Base-by-base conservation (phyloP, 768 basidiomycete genomes). In the Auriscalpium vulgare region DNA sequence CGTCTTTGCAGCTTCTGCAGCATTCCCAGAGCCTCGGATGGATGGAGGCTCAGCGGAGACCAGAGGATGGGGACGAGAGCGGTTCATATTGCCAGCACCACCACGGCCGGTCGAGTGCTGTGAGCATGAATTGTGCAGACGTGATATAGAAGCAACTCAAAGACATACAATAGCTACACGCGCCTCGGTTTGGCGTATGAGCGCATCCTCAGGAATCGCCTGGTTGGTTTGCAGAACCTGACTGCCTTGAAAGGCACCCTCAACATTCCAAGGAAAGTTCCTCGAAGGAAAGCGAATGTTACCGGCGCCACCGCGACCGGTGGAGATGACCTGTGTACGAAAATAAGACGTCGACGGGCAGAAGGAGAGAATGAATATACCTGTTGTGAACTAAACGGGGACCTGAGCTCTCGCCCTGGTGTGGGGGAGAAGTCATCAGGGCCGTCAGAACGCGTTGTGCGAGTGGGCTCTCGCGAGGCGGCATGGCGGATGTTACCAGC, bases 251-350 rank as follows among this genome's bases (percentile, higher is more conserved):
- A 10, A 19, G 7, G 49, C 52, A 10, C 6, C n/a, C 34, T 36
- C 11, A n/a, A 43, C n/a, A 1, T 14, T n/a, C 8, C 16, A 1
- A 35, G 8, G n/a, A 16, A 13, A 17, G 35, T 14, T 9, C 35
- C 23, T 40, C 19, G 29, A 50, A n/a, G 48, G 54, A 21, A 19
- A 11, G 44, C 21, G 52, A 7, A 37, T 34, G 38, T 60, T 60
- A 23, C 59, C 59, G 40, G 49, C 45, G 7, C 59, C 59, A 29
- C 59, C 59, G 29, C 59, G 56, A 14, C 59, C 59, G 21, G 38
- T 50, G 36, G 56, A 47, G 10, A 23, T n/a, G 17, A 37, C 9
- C 56, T 43, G 40, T 43, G 40, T 2, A 29, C 54, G 35, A 16
- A n/a, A 40, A 37, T 21, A 38, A 14, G 23, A 17, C 16, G 44